phyloP scores from a whole-genome alignment of 345 rosid species.

The Salix udensis region DNA sequence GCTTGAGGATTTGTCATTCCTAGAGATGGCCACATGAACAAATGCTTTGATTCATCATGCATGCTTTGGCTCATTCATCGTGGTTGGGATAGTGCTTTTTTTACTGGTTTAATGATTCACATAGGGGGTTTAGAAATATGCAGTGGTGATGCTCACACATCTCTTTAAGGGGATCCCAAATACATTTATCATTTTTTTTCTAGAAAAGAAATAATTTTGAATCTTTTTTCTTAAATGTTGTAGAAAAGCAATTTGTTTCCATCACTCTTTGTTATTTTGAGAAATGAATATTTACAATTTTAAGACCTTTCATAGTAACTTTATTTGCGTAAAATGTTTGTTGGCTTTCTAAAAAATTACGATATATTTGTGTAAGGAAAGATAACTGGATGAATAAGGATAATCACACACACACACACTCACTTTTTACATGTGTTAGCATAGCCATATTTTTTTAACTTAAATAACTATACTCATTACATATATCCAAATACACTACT shows the following conservation, averaged over 20 bases:
- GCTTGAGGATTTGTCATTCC: background rate
- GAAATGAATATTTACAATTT: background rate
- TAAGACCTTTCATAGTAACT: background rate
- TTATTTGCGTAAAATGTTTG: background rate
- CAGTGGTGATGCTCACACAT: background rate
- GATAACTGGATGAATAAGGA: background rate
- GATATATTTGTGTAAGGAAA: background rate
- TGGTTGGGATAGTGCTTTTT: background rate
- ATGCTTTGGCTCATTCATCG: background rate
- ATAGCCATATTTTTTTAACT: background rate
- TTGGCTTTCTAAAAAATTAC: background rate
- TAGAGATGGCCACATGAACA: background rate
- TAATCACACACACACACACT: too few relatives aligned
- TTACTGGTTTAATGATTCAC: background rate
- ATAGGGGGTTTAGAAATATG: background rate
- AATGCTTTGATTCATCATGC: background rate
- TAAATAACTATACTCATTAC: background rate
- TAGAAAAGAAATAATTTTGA: too few relatives aligned
- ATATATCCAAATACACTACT: background rate
- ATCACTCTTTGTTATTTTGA: background rate
- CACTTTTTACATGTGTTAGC: background rate
- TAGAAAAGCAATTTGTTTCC: background rate
- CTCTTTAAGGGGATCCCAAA: background rate
- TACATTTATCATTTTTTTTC: background rate
- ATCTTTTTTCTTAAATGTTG: too few relatives aligned